A percentile compares a stretch with the other conserved stretches of the same genome.
phyloP scores from a whole-genome alignment of 345 rosid genomes.

The Eucalyptus globulus region DNA sequence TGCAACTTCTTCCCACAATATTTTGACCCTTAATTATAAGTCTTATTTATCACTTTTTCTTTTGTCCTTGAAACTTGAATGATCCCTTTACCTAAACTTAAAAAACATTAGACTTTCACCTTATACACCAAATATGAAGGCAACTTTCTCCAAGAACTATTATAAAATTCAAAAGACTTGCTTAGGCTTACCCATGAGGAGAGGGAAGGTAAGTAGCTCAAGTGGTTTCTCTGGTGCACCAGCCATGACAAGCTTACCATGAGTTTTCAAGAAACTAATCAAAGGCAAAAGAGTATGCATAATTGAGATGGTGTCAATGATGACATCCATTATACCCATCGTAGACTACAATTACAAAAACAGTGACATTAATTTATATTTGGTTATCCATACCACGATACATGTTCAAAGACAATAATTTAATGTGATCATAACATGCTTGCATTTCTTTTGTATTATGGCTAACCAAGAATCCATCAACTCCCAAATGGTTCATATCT shows the following conservation, averaged over 20 bases:
- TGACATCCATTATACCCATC: conserved; percentile 13
- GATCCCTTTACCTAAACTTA: background rate
- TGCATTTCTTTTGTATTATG: conserved; percentile 14
- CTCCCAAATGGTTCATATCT: conserved; percentile 23
- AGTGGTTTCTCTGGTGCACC: conserved; percentile 24
- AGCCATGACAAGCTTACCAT: conserved; percentile 26
- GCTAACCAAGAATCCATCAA: conserved; percentile 21
- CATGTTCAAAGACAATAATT: background rate
- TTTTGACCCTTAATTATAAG: conserved; percentile 5
- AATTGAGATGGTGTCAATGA: conserved; percentile 28
- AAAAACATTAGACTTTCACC: background rate
- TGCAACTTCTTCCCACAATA: background rate
- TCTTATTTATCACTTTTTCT: background rate
- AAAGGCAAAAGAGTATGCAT: conserved; percentile 14
- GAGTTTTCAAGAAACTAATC: conserved; percentile 10
- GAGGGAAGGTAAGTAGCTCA: conserved; percentile 20
- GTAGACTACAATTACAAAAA: background rate
- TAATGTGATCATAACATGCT: background rate
- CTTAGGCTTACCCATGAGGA: conserved; percentile 10
- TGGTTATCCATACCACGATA: background rate
- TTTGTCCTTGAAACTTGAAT: background rate
- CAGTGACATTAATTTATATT: background rate
- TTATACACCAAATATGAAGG: background rate
- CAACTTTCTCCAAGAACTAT: background rate
- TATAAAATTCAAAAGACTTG: background rate